Evolutionary conservation across 2,329 filamentous ascomycete genomes (phyloP), one percentile per base, ranked within the genome.

Genomic region (Calonectria pauciramosa): DNA sequence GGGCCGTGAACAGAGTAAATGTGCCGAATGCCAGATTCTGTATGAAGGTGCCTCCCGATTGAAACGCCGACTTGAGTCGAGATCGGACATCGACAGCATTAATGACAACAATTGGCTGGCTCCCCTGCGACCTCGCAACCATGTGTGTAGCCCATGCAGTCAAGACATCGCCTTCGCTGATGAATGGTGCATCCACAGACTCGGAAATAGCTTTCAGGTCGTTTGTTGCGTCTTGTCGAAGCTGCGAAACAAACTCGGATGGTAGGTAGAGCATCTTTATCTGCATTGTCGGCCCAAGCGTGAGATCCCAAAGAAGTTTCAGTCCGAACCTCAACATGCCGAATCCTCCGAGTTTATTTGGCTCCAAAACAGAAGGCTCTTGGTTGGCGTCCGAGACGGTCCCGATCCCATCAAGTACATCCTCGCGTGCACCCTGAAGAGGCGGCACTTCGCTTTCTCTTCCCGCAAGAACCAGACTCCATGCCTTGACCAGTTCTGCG

Each of bases 381-480:
- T 30, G 34, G 18, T 68, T n/a, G n/a, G n/a, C 6, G 5, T 69
- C 65, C 26, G 56, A 64, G 10, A 30, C 14, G 10, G 44, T 60
- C 18, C 63, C 56, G 16, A 68, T 36, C 8, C 56, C 70, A 20
- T 54, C 65, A 4, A 72, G 49, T 4, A 89, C 79, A 66, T 89
- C 88, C 8, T 84, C 76, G 5, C 79, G 78, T 4, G 84, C 80
- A 16, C 83, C 84, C 1, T 80, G 75, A 3, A 88, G 73, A 2
- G 82, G 82, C 9, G 82, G 80, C 0, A 90, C 84, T 52, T 89
- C 83, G 9, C 80, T 79, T 36, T 87, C 86, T 4, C 83, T 80
- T 0, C 87, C 88, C 16, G 84, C 83, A 3, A 91, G 79, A 0
- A 89, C 85, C 1, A 85, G 80, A 0, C 83, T 84, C 89, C 89